Evolutionary conservation across 2,329 filamentous ascomycete species (phyloP).

Genomic region (Pseudogymnoascus sp.): DNA sequence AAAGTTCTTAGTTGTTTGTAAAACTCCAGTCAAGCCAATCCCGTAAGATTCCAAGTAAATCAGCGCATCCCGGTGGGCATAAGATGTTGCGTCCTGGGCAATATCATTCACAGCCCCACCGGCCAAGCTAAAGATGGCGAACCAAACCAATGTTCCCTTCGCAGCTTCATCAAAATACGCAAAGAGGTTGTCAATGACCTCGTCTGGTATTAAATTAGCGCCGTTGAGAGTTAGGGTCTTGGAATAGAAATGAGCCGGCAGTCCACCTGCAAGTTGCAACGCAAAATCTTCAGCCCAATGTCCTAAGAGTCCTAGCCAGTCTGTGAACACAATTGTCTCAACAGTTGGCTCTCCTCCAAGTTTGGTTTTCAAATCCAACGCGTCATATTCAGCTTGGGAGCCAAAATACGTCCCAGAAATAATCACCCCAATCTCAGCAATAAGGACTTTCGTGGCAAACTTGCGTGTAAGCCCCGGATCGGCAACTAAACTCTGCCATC

Average conservation of each 20-base stretch:
- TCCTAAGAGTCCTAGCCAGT: constrained; percentile 55
- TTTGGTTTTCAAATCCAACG: constrained; percentile 40
- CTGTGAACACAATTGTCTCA: constrained; percentile 42
- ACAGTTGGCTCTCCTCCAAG: constrained; percentile 36
- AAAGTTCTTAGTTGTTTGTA: constrained; percentile 41
- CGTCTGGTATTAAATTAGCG: constrained; percentile 40
- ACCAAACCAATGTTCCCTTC: constrained; percentile 49
- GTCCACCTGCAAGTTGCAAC: constrained; percentile 25
- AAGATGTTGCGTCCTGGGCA: constrained; percentile 49
- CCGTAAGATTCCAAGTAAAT: constrained; percentile 58
- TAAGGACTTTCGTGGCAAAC: constrained; percentile 50
- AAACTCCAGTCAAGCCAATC: constrained; percentile 41
- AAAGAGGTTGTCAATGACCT: constrained; percentile 43
- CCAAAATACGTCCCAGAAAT: constrained; percentile 58
- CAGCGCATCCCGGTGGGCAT: constrained; percentile 55
- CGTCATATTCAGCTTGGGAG: constrained; percentile 46
- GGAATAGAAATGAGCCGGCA: constrained; percentile 46
- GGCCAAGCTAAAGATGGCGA: constrained; percentile 54
- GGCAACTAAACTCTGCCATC: constrained; percentile 51
- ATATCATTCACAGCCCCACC: constrained; percentile 54
- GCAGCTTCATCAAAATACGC: constrained; percentile 42
- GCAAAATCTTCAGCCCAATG: constrained; percentile 43
- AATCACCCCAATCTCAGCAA: constrained; percentile 45
- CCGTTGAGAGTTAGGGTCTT: constrained; percentile 49
- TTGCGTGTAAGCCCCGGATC: constrained; percentile 50